Percentiles rank a stretch among this genome's conserved stretches.
These are phyloP conservation scores for Colletotrichum sp. DNA, from an alignment of 2,329 filamentous ascomycete genomes.

Conservation along the genomic window DNA sequence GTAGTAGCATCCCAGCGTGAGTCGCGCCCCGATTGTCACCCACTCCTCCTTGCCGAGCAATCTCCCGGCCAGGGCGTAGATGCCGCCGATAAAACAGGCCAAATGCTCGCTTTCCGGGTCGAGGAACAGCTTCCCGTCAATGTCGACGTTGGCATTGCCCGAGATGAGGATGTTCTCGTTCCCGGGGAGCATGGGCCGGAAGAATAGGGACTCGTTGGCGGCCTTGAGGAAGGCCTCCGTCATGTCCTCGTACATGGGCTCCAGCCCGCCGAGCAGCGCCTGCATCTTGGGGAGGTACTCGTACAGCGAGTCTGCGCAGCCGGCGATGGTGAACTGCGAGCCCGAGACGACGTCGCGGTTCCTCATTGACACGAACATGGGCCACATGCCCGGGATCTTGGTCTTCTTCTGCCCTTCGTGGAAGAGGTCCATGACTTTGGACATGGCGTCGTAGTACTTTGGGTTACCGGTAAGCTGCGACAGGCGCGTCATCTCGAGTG, in stretches of 20 bases:
- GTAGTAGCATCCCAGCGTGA: slow-evolving; percentile 56
- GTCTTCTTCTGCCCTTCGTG: slow-evolving; percentile 69
- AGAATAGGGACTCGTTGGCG: slow-evolving; percentile 62
- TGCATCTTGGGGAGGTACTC: slow-evolving; percentile 50
- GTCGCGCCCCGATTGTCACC: slow-evolving; percentile 45
- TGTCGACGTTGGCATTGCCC: slow-evolving; percentile 34
- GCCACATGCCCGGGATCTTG: slow-evolving; percentile 75
- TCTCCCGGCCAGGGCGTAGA: slow-evolving; percentile 51
- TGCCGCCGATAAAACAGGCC: slow-evolving; percentile 55
- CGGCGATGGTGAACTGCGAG: slow-evolving; percentile 39
- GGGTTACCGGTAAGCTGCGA: slow-evolving; percentile 74
- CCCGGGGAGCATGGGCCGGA: slow-evolving; percentile 56
- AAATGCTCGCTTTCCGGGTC: slow-evolving; percentile 49
- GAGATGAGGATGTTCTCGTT: slow-evolving; percentile 63
- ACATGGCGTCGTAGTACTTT: slow-evolving; percentile 76
- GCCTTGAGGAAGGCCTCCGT: slow-evolving; percentile 58
- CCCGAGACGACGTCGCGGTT: slow-evolving; percentile 43
- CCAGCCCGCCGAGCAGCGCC: slow-evolving; percentile 60
- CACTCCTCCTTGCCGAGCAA: slow-evolving; percentile 44
- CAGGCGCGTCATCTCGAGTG: slow-evolving; percentile 74
- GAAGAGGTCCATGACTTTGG: slow-evolving; percentile 70
- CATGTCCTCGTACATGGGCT: slow-evolving; percentile 61
- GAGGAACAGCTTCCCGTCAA: slow-evolving; percentile 10
- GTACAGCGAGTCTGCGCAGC: slow-evolving; percentile 44
- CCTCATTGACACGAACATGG: slow-evolving; percentile 64